Base-by-base conservation (phyloP, 352 stramenopile genomes). In the Globisporangium carolinianum region DNA sequence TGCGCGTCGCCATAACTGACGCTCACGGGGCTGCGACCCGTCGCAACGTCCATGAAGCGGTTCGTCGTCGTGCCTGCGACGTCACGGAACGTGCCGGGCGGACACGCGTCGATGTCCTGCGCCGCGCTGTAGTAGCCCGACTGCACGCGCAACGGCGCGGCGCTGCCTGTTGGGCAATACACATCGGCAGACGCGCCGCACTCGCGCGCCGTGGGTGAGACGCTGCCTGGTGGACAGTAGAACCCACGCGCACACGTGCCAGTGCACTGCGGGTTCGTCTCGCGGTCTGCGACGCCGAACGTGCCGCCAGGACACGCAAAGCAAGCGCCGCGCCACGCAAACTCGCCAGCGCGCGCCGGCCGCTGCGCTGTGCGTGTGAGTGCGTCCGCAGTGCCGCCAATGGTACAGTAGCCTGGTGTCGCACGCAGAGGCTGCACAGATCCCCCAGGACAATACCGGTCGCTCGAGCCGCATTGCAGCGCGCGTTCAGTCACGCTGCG, bases 191-290 rank as follows among this genome's bases (percentile, higher is more conserved):
- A 32, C 24, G 24, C 59, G 1, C 81, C 81, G 45, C 81, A 91
- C 47, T 83, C 75, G 9, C 60, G 58, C 52, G 84, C 59, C 0
- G 65, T 79, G 3, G 67, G 47, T 1, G 68, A 69, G 11, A 65
- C 73, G 63, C 78, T 91, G 5, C 73, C 73, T 5, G 62, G 45
- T 11, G 78, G 76, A 39, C 81, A 91, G 61, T 73, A 95, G 62
- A 84, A 95, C 5, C 88, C 88, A 6, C 64, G 15, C 14, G 66
- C 46, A 63, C 88, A 97, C 3, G 38, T 38, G 0, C 83, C 88
- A 0, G 72, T 71, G 53, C 88, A 97, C 0, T 57, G 58, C 1
- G 75, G 54, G 50, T 73, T 57, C 7, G 60, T 71, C 60, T 89
- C 67, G 12, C 74, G 76, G 8, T 62, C 39, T 8, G 57, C 43